These are phyloP conservation scores for Agroathelia rolfsii DNA, from an alignment of 1,284 basidiomycete species.

Conservation along the genomic window DNA sequence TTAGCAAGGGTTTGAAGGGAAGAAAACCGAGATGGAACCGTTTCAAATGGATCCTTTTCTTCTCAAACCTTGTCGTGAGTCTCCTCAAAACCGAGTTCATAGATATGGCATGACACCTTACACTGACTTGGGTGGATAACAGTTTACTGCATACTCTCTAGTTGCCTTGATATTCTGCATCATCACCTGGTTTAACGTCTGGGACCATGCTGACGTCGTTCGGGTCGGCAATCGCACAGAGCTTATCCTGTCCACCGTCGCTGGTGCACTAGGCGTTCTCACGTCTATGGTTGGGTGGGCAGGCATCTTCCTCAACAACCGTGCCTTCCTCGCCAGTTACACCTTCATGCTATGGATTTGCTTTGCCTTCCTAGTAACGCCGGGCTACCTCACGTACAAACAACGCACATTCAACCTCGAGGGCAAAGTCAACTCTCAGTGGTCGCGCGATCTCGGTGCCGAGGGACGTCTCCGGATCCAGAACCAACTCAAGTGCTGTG, in stretches of 20 bases:
- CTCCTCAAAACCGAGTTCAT: constrained; percentile 3
- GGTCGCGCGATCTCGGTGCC: constrained; percentile 46
- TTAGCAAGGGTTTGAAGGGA: constrained; percentile 20
- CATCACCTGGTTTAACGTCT: constrained; percentile 59
- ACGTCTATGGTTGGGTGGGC: constrained; percentile 55
- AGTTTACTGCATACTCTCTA: constrained; percentile 46
- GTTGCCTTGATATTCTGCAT: constrained; percentile 44
- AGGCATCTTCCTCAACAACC: constrained; percentile 66
- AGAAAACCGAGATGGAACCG: constrained; percentile 45
- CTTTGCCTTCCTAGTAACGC: constrained; percentile 51
- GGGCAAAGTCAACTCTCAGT: constrained; percentile 63
- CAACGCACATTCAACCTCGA: constrained; percentile 58
- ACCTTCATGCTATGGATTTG: constrained; percentile 55
- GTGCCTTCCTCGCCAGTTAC: constrained; percentile 59
- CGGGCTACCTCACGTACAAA: constrained; percentile 66
- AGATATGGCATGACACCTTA: neutral
- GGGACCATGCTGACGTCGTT: constrained; percentile 47
- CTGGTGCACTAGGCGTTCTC: constrained; percentile 37
- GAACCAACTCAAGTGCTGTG: constrained; percentile 57
- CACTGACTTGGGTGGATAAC: constrained; percentile 4
- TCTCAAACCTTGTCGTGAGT: constrained; percentile 44
- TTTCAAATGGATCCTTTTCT: constrained; percentile 61
- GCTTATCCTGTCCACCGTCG: constrained; percentile 52
- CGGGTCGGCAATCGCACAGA: constrained; percentile 51
- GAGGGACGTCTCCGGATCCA: constrained; percentile 50